Base-by-base conservation (phyloP, 2,329 filamentous ascomycete genomes). In the Neofusicoccum sp. region DNA sequence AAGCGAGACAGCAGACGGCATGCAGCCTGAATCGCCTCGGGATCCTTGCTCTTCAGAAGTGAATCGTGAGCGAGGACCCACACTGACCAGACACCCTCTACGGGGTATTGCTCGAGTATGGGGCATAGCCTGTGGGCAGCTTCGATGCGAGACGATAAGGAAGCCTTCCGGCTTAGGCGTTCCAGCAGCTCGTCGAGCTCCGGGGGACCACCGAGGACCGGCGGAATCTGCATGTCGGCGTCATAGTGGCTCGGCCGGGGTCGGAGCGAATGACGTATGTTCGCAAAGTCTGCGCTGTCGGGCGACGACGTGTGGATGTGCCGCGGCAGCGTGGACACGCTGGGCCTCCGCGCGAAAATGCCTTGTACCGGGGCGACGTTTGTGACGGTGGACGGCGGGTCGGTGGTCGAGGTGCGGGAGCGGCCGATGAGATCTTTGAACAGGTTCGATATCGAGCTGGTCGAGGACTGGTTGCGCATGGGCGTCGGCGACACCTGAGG, bases 61-160 rank as follows among this genome's bases (percentile, higher is more conserved):
- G 76, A 64, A 63, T 76, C 73, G 60, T 72, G 72, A 4, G 71
- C 74, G 14, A 68, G 64, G 12, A 71, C 66, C 75, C 75, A 77
- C 57, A 77, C 62, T 6, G 66, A 65, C 33, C 75, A 66, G 12
- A 76, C 66, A 60, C 76, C 74, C 53, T 68, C 67, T 26, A 77
- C 64, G 1, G 72, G 69, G 57, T 74, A 76, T 34, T 70, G 67
- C 9, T 70, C 62, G 47, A 77, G 63, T 20, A 77, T 69, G 6
- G 58, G 59, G 63, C 71, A 71, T 43, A 77, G 71, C 60, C 68
- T 67, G 9, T 70, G 67, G 20, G 72, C 68, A 1, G 71, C 75
- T 5, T 59, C 65, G 11, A 69, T 67, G 36, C 75, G 63, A 20
- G 74, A 69, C 2, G 69, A 16, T 43, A 73, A 66, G 1, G 70